phyloP scores from a whole-genome alignment of 2,329 filamentous ascomycete genomes.

The Trichophyton mentagrophytes region DNA sequence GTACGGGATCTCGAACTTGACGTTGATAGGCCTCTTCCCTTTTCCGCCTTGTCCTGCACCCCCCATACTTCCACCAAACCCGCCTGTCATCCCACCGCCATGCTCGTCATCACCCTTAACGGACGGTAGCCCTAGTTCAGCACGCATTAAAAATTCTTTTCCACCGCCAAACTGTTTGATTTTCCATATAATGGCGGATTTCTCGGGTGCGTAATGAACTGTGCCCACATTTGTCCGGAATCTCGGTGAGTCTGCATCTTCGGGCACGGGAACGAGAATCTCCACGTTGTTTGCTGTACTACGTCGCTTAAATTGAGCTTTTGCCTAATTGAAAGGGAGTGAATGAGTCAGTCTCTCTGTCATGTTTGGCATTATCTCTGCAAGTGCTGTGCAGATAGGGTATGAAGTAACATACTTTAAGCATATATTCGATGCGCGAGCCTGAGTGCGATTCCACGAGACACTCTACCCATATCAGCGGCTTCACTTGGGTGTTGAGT shows the following conservation, averaged over 20 bases:
- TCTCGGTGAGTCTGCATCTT: slow-evolving; percentile 88
- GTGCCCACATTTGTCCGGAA: slow-evolving; percentile 96
- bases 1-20: slow-evolving; percentile 99
- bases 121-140: slow-evolving; percentile 83
- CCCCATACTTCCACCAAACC: slow-evolving; percentile 93
- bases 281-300: slow-evolving; percentile 98
- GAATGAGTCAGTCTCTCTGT: neutral
- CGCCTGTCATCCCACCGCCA: slow-evolving; percentile 93
- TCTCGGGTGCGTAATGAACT: slow-evolving; percentile 94
- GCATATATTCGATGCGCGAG: slow-evolving; percentile 94
- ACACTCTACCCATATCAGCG: slow-evolving; percentile 96
- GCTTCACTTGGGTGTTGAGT: slow-evolving; percentile 96
- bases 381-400: neutral
- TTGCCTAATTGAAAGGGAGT: slow-evolving; percentile 42
- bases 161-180: slow-evolving; percentile 99
- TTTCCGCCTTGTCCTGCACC: slow-evolving; percentile 67
- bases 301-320: slow-evolving; percentile 93
- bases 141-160: slow-evolving; percentile 97
- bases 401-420: slow-evolving; percentile 49
- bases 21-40: slow-evolving; percentile 90
- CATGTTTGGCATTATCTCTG: neutral
- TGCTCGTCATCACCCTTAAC: slow-evolving; percentile 92
- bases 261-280: slow-evolving; percentile 90
- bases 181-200: slow-evolving; percentile 98
- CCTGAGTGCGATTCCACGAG: slow-evolving; percentile 93